Conservation (phyloP, 2,329 filamentous ascomycete genomes). For the Colletotrichum liriopes region DNA sequence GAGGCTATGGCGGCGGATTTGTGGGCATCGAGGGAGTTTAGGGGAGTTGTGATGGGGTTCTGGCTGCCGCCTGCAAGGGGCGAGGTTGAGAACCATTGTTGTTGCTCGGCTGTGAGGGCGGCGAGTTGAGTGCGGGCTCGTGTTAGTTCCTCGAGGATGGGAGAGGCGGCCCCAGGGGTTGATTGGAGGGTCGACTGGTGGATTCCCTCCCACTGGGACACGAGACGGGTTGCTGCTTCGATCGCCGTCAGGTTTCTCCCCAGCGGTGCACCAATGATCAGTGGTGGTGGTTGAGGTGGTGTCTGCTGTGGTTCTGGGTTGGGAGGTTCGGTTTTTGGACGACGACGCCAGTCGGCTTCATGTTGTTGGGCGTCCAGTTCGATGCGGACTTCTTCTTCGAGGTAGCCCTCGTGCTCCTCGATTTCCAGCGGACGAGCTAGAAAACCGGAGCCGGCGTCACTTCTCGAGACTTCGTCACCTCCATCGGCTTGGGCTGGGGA, state of each 20-base stretch:
- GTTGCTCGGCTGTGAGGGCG: constrained; percentile 2
- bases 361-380: constrained; percentile 23
- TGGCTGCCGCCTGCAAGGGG: not conserved
- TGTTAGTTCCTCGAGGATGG: constrained; percentile 30
- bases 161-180: constrained; percentile 21
- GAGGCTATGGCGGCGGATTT: constrained; percentile 48
- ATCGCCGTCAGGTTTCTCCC: constrained; percentile 55
- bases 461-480: not conserved
- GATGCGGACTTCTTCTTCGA: constrained; percentile 16
- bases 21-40: constrained; percentile 32
- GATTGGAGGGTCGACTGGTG: constrained; percentile 47
- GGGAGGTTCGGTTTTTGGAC: not conserved
- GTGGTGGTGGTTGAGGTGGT: constrained; percentile 42
- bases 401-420: constrained; percentile 5
- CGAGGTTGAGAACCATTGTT: not conserved
- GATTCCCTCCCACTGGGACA: constrained; percentile 55
- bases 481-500: not conserved
- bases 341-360: constrained; percentile 12
- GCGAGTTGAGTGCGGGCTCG: constrained; percentile 29
- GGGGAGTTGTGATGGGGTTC: not conserved
- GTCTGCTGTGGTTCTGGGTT: not conserved
- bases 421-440: not conserved
- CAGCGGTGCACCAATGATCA: constrained; percentile 54
- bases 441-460: not conserved
- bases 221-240: constrained; percentile 55